Evolutionary conservation across 192 early-diverging fungal species (phyloP).

Genomic region (Podila verticillata): DNA sequence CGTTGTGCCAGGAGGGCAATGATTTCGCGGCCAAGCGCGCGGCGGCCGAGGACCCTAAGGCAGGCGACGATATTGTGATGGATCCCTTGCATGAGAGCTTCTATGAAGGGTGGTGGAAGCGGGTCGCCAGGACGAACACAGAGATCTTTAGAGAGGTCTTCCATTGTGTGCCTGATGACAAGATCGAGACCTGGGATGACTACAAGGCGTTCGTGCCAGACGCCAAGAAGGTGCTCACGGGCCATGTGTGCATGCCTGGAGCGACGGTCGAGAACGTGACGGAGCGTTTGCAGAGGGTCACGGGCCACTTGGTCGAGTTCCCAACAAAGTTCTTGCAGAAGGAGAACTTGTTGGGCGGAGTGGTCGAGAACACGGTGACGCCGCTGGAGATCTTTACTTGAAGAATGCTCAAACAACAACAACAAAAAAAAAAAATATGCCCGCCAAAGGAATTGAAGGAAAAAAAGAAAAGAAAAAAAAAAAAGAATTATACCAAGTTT

Average conservation of each 20-base stretch:
- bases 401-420: too few species aligned
- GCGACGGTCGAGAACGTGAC: conserved; percentile 56
- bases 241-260: conserved; percentile 58
- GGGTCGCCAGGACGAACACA: conserved; percentile 74
- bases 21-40: conserved; percentile 30
- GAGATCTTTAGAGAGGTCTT: conserved; percentile 81
- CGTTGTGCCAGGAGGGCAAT: not conserved
- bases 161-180: conserved; percentile 87
- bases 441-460: too few species aligned
- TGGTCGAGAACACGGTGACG: conserved; percentile 55
- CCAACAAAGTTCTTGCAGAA: conserved; percentile 60
- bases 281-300: conserved; percentile 49
- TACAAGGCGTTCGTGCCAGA: conserved; percentile 62
- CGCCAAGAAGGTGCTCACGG: conserved; percentile 51
- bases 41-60: conserved; percentile 39
- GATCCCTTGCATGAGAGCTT: conserved; percentile 79
- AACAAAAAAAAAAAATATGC: too few species aligned
- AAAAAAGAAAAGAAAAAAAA: too few species aligned
- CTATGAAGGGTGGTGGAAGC: conserved; percentile 66
- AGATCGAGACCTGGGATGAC: conserved; percentile 58
- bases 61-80: conserved; percentile 55
- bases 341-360: conserved; percentile 61
- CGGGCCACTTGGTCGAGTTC: conserved; percentile 63
- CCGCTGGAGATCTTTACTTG: conserved; percentile 68
- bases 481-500: too few species aligned